Evolutionary conservation across 2,329 filamentous ascomycete genomes (phyloP).

Genomic region (Fusarium sp.): DNA sequence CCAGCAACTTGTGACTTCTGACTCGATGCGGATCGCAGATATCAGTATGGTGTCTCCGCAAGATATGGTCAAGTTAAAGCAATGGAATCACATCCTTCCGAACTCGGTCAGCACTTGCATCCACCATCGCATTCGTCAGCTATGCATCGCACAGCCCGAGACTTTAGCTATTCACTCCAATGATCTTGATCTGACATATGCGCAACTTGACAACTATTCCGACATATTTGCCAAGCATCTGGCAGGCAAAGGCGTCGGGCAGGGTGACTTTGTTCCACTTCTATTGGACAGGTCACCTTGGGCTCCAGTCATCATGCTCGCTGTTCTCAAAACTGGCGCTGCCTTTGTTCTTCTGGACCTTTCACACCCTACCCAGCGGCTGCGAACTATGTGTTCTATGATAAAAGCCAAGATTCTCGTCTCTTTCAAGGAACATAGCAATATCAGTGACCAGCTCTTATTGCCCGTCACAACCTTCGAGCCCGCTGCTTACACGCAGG

Average conservation of each 20-base stretch:
- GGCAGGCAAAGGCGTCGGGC: background rate
- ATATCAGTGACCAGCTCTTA: background rate
- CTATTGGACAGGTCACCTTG: background rate
- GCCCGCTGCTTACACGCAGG: accelerated
- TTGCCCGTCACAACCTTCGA: background rate
- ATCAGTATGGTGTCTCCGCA: background rate
- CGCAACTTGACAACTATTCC: background rate
- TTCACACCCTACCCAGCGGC: background rate
- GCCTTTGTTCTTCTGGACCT: slow-evolving; percentile 8
- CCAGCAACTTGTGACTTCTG: background rate
- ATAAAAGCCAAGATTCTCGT: background rate
- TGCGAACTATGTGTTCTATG: slow-evolving; percentile 7
- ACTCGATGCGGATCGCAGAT: background rate
- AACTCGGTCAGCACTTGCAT: background rate
- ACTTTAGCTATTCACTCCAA: slow-evolving; percentile 4
- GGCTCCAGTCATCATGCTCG: slow-evolving; percentile 4
- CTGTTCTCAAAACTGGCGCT: slow-evolving; percentile 1
- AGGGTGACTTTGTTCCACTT: slow-evolving; percentile 2
- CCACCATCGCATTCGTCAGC: background rate
- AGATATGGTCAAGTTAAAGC: background rate
- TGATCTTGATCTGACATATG: background rate
- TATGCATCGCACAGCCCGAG: background rate
- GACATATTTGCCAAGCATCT: background rate
- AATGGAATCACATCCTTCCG: background rate
- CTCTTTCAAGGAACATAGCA: background rate